Percentiles rank a stretch among this genome's conserved stretches.
These are phyloP conservation scores for Glebionis coronaria DNA, from an alignment of 129 eudicot genomes.

Conservation along the genomic window DNA sequence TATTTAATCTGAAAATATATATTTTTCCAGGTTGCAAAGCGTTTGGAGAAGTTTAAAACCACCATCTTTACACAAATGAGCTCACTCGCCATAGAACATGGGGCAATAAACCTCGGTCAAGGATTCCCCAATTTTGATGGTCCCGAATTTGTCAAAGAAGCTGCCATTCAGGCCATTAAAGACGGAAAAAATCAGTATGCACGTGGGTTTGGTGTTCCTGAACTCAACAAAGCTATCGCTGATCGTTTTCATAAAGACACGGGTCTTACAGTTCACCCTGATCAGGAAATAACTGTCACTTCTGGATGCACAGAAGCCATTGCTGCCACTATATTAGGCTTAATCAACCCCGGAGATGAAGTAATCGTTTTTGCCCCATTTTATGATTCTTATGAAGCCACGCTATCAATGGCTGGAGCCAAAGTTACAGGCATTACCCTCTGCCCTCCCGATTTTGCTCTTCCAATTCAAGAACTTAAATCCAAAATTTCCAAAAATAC, in stretches of 20 bases:
- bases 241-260: slow-evolving; percentile 82
- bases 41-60: slow-evolving; percentile 93
- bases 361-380: slow-evolving; percentile 92
- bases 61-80: slow-evolving; percentile 98
- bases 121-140: slow-evolving; percentile 99
- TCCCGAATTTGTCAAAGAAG: slow-evolving; percentile 95
- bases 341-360: slow-evolving; percentile 93
- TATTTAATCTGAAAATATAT: not conserved
- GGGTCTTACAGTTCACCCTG: slow-evolving; percentile 74
- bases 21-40: slow-evolving; percentile 78
- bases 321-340: slow-evolving; percentile 89
- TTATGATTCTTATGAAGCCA: slow-evolving; percentile 91
- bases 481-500: slow-evolving; percentile 69
- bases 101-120: slow-evolving; percentile 95
- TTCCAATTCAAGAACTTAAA: slow-evolving; percentile 77
- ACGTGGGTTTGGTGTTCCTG: slow-evolving; percentile 93
- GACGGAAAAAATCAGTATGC: slow-evolving; percentile 88
- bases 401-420: slow-evolving; percentile 97
- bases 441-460: slow-evolving; percentile 73
- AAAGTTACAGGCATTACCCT: slow-evolving; percentile 66
- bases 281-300: slow-evolving; percentile 88
- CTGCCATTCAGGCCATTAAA: slow-evolving; percentile 87
- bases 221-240: slow-evolving; percentile 81
- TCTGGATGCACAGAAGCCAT: slow-evolving; percentile 99
- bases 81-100: slow-evolving; percentile 84